Conservation (phyloP, 169 alveolate species). For the Condylostoma magnum region DNA sequence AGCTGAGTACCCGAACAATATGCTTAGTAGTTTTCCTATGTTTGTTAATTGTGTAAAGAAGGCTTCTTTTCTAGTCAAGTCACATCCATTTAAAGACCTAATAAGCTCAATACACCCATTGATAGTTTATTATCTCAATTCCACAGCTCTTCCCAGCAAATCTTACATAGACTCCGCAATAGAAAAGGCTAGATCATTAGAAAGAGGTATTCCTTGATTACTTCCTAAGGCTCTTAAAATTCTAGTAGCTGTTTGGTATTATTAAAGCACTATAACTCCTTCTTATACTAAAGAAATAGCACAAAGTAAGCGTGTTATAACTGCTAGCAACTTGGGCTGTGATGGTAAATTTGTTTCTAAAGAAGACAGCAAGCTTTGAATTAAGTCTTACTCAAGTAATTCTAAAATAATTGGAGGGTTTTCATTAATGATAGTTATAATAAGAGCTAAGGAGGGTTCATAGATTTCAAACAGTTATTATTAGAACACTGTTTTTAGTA, state of each 20-base stretch:
- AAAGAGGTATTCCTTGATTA: background rate
- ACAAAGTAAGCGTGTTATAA: slow-evolving; percentile 4
- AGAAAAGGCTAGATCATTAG: slow-evolving; percentile 9
- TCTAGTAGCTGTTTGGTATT: background rate
- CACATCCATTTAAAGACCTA: background rate
- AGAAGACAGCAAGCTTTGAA: background rate
- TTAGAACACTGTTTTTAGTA: background rate
- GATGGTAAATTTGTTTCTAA: slow-evolving; percentile 14
- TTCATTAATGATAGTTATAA: background rate
- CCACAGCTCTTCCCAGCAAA: slow-evolving; percentile 19
- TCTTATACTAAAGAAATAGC: slow-evolving; percentile 4
- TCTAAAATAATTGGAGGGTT: slow-evolving; percentile 1
- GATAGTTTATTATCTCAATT: background rate
- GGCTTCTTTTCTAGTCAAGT: background rate
- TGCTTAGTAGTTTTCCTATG: slow-evolving; percentile 3
- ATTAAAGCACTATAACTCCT: background rate
- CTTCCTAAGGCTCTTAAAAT: slow-evolving; percentile 18
- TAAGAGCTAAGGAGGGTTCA: slow-evolving; percentile 15
- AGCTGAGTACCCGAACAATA: background rate
- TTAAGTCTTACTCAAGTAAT: background rate
- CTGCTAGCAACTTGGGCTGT: slow-evolving; percentile 14
- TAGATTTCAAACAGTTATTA: background rate
- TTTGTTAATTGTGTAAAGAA: slow-evolving; percentile 18
- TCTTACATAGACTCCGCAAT: slow-evolving; percentile 23
- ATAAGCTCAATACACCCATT: slow-evolving; percentile 3